Evolutionary conservation across 495 filamentous ascomycete genomes (phyloP).

Genomic region (Penicillium coffeae): DNA sequence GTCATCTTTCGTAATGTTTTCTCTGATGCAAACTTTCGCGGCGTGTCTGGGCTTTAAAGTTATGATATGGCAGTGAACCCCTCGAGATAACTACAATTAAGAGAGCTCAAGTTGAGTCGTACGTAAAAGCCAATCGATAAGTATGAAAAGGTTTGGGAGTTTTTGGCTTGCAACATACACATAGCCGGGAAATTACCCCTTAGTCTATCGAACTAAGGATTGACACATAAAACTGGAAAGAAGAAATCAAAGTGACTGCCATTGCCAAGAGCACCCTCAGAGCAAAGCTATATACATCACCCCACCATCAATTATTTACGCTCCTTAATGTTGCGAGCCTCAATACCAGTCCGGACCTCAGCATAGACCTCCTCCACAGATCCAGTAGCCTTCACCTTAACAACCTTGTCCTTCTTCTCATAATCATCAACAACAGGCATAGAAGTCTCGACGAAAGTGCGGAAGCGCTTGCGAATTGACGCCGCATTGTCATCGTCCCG

Average conservation of each 20-base stretch:
- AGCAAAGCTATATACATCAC: slow-evolving; percentile 5
- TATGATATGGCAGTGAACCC: too few relatives aligned
- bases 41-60: too few relatives aligned
- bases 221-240: not conserved
- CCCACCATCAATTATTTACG: slow-evolving; percentile 14
- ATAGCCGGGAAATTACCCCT: not conserved
- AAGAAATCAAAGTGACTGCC: not conserved
- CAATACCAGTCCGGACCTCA: slow-evolving; percentile 55
- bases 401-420: slow-evolving; percentile 70
- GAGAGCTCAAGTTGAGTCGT: too few relatives aligned
- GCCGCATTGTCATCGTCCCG: slow-evolving; percentile 90
- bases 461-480: slow-evolving; percentile 92
- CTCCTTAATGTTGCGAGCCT: slow-evolving; percentile 40
- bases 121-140: too few relatives aligned
- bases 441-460: slow-evolving; percentile 87
- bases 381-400: slow-evolving; percentile 66
- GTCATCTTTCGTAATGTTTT: too few relatives aligned
- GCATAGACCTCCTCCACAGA: slow-evolving; percentile 71
- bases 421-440: slow-evolving; percentile 94
- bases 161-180: too few relatives aligned
- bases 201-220: not conserved
- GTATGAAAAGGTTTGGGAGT: too few relatives aligned
- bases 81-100: too few relatives aligned
- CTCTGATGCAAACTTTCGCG: too few relatives aligned
- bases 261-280: not conserved